These are phyloP conservation scores for Chalaropsis thielavioides DNA, from an alignment of 2,329 filamentous ascomycete genomes.

Conservation along the genomic window DNA sequence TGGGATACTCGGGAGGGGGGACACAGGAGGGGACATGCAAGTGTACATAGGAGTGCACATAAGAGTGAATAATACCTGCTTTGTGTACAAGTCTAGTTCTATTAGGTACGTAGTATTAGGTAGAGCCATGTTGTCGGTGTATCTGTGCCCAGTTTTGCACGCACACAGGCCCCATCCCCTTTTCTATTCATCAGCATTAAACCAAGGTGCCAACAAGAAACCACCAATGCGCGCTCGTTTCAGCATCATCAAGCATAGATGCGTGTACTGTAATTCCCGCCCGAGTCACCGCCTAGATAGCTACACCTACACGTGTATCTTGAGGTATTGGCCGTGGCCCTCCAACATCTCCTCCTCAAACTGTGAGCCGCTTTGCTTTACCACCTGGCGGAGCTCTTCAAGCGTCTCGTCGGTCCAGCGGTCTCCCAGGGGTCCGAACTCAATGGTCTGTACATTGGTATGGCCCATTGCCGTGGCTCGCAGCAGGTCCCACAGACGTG, in stretches of 20 bases:
- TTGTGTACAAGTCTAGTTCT: background rate
- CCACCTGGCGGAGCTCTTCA: constrained; percentile 5
- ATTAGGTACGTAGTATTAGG: background rate
- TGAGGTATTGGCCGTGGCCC: constrained; percentile 15
- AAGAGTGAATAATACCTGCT: background rate
- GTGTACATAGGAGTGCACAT: background rate
- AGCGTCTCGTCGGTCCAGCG: constrained; percentile 13
- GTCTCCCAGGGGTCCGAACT: constrained; percentile 14
- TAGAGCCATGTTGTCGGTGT: background rate
- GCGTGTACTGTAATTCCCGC: background rate
- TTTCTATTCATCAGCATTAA: background rate
- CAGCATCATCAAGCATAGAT: background rate
- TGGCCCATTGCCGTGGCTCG: constrained; percentile 10
- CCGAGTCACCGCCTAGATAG: background rate
- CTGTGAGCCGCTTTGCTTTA: constrained; percentile 7
- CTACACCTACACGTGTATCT: constrained; percentile 5
- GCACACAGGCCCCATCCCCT: too few species aligned
- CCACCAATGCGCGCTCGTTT: background rate
- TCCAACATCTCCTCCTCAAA: constrained; percentile 12
- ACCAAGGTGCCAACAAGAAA: background rate
- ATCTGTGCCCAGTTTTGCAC: background rate
- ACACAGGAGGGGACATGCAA: too few species aligned
- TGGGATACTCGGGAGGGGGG: too few species aligned
- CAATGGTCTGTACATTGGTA: constrained; percentile 13
- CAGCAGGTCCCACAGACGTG: constrained; percentile 11